Percentiles rank a stretch among this genome's conserved stretches.
These are phyloP conservation scores for Cyclanthera cordifolia DNA, from an alignment of 306 rosid genomes.

Conservation along the genomic window DNA sequence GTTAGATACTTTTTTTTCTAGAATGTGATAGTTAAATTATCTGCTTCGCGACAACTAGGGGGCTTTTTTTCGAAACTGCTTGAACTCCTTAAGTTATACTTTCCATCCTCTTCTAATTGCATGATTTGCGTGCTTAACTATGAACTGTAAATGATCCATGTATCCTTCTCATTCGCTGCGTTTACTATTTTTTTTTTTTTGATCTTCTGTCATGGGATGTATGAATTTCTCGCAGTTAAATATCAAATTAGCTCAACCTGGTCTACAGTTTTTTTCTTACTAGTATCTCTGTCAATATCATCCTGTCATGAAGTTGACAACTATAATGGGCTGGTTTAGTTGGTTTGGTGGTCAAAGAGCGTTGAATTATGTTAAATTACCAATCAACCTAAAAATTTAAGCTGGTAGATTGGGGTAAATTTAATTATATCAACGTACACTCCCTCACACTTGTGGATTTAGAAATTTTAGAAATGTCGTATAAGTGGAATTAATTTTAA, in stretches of 20 bases:
- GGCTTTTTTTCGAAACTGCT: neutral
- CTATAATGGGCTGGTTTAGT: no score
- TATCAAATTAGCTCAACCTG: neutral
- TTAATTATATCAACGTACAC: no score
- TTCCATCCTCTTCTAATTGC: neutral
- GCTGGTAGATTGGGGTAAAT: no score
- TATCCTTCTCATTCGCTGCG: neutral
- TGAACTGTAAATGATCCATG: neutral
- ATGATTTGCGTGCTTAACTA: neutral
- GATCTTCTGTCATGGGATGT: neutral
- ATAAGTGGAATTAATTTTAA: no score
- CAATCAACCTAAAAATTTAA: no score
- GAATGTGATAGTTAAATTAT: neutral
- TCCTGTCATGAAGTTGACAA: neutral
- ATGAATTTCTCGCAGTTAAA: neutral
- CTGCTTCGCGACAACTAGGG: neutral
- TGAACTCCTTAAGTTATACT: neutral
- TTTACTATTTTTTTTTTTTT: neutral
- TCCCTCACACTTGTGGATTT: no score
- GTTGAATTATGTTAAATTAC: no score
- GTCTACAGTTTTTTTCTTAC: neutral
- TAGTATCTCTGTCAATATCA: neutral
- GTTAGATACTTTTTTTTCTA: neutral
- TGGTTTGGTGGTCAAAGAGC: no score
- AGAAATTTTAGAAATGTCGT: no score